phyloP scores from a whole-genome alignment of 1,284 basidiomycete genomes.

The Apiotrichum brassicae region DNA sequence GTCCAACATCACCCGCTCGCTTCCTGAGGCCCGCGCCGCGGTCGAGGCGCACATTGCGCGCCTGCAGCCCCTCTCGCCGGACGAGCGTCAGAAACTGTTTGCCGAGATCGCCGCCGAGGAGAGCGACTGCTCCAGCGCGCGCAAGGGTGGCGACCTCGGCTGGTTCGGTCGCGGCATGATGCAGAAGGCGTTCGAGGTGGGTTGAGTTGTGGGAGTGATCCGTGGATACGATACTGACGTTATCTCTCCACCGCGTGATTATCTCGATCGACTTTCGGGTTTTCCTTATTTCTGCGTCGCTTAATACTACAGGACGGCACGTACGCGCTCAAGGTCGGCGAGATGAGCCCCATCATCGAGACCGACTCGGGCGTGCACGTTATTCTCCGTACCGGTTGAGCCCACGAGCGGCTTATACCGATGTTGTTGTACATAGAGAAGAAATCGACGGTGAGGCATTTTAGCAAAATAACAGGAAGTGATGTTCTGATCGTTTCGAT shows the following conservation, averaged over 20 bases:
- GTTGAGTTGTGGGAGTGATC: too few relatives aligned
- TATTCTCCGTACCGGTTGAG: constrained; percentile 76
- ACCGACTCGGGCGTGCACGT: constrained; percentile 96
- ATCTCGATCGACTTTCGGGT: background rate
- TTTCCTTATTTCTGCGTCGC: too few relatives aligned
- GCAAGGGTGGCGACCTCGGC: constrained; percentile 75
- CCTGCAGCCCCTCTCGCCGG: constrained; percentile 38
- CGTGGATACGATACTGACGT: too few relatives aligned
- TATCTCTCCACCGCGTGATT: too few relatives aligned
- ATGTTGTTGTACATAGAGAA: too few relatives aligned
- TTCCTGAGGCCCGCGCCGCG: constrained; percentile 77
- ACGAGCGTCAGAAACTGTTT: constrained; percentile 59
- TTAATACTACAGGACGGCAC: constrained; percentile 57
- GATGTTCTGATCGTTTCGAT: too few relatives aligned
- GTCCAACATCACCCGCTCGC: constrained; percentile 78
- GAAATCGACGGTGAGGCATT: too few relatives aligned
- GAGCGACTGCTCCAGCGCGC: constrained; percentile 83
- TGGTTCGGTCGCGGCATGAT: constrained; percentile 82
- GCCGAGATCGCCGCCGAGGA: constrained; percentile 64
- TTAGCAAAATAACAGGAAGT: too few relatives aligned
- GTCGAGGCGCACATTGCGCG: constrained; percentile 55
- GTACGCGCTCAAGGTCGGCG: constrained; percentile 69
- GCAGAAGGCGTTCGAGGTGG: constrained; percentile 89
- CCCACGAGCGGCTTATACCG: too few relatives aligned
- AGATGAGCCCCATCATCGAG: constrained; percentile 78